These are phyloP conservation scores for Carex littledalei DNA, from an alignment of 176 grass and related monocot genomes.

Conservation along the genomic window DNA sequence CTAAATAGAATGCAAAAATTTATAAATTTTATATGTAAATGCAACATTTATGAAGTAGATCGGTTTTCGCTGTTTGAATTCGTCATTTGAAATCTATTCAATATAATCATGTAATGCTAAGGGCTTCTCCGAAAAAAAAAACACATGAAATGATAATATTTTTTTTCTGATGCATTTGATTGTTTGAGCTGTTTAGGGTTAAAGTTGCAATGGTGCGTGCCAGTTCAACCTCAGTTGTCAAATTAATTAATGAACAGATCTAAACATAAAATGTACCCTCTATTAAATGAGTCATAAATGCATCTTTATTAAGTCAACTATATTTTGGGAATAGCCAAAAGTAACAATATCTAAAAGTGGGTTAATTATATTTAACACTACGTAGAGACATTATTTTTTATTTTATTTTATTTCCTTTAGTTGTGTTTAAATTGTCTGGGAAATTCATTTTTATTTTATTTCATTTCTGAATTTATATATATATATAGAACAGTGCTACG, in stretches of 20 bases:
- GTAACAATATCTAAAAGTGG: neutral
- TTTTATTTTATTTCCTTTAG: neutral
- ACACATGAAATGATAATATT: neutral
- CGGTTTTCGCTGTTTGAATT: too few species aligned
- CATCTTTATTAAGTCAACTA: neutral
- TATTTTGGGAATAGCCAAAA: neutral
- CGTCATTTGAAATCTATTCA: too few species aligned
- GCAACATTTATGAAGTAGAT: too few species aligned
- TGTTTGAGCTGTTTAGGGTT: neutral
- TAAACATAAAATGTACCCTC: neutral
- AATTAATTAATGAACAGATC: neutral
- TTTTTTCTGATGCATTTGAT: too few species aligned
- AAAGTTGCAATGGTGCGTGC: neutral
- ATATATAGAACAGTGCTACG: too few species aligned
- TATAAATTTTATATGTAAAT: too few species aligned
- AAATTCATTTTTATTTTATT: too few species aligned
- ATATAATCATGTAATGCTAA: too few species aligned
- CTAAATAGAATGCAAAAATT: too few species aligned
- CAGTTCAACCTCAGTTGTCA: neutral
- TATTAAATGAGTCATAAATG: neutral
- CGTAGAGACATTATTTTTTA: neutral
- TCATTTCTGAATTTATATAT: too few species aligned
- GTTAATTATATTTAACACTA: neutral
- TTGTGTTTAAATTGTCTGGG: too few species aligned
- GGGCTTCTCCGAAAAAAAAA: neutral